Percentiles rank a stretch among this genome's conserved stretches.
phyloP scores from a whole-genome alignment of 1,284 basidiomycete species.

The Pseudozyma thailandica region DNA sequence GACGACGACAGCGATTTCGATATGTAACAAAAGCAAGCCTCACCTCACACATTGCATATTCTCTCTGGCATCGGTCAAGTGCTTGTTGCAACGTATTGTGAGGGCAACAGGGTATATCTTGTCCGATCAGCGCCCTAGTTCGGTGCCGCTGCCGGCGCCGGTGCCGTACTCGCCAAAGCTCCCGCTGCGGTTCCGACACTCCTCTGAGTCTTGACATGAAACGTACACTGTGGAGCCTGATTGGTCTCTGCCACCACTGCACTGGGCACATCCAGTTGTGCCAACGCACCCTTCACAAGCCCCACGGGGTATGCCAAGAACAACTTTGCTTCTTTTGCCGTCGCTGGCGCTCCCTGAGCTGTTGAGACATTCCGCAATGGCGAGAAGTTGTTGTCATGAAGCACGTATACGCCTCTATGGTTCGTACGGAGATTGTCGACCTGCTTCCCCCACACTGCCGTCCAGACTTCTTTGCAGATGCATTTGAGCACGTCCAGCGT shows the following conservation, averaged over 20 bases:
- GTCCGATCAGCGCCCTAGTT: background rate
- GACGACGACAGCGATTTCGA: constrained; percentile 61
- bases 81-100: no score
- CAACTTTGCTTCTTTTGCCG: constrained; percentile 69
- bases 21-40: constrained; percentile 18
- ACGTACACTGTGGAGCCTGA: constrained; percentile 52
- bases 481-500: constrained; percentile 93
- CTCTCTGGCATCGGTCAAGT: background rate
- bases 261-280: constrained; percentile 53
- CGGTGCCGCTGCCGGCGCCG: constrained; percentile 5
- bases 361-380: constrained; percentile 82
- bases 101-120: constrained; percentile 2
- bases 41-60: background rate
- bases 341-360: constrained; percentile 78
- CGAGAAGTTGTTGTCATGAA: constrained; percentile 89
- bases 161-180: background rate
- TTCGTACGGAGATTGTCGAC: constrained; percentile 95
- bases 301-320: constrained; percentile 56
- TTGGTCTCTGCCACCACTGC: constrained; percentile 56
- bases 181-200: constrained; percentile 5
- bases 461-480: constrained; percentile 95
- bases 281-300: constrained; percentile 55
- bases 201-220: constrained; percentile 57
- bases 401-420: constrained; percentile 89
- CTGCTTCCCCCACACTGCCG: constrained; percentile 87